phyloP scores from a whole-genome alignment of 2,329 filamentous ascomycete species.

The Aspergillus felis region DNA sequence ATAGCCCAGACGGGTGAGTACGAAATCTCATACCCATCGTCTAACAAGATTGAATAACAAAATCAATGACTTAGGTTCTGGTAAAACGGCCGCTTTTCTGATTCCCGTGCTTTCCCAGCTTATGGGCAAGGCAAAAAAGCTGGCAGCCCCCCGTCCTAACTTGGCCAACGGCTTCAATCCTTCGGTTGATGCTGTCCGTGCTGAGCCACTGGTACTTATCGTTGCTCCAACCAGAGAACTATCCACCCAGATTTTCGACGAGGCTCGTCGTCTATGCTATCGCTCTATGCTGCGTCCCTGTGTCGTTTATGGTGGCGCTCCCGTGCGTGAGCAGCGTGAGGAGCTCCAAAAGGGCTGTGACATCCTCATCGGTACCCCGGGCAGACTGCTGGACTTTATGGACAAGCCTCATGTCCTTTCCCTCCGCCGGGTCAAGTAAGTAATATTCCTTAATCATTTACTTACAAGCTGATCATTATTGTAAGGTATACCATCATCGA shows the following conservation, averaged over 20 bases:
- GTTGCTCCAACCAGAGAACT: constrained; percentile 86
- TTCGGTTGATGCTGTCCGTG: constrained; percentile 54
- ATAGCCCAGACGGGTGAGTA: constrained; percentile 84
- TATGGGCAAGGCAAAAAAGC: constrained; percentile 92
- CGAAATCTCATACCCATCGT: neutral
- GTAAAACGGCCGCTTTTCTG: constrained; percentile 91
- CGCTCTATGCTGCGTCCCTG: constrained; percentile 90
- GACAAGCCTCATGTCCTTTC: constrained; percentile 64
- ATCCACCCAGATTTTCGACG: constrained; percentile 91
- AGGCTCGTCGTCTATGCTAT: constrained; percentile 88
- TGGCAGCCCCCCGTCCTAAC: constrained; percentile 71
- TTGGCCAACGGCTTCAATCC: constrained; percentile 51
- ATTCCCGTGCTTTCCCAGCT: constrained; percentile 84
- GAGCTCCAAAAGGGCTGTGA: constrained; percentile 84
- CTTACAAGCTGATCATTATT: neutral
- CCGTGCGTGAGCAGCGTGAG: constrained; percentile 62
- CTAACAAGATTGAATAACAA: constrained; percentile 5
- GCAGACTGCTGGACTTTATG: constrained; percentile 82
- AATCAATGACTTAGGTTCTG: constrained; percentile 64
- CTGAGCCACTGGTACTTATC: constrained; percentile 84
- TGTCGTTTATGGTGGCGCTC: constrained; percentile 82
- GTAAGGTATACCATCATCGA: constrained; percentile 70
- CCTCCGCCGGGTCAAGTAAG: constrained; percentile 69
- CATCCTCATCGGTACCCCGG: constrained; percentile 81
- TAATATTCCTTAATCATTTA: neutral